Percentiles rank a stretch among this genome's conserved stretches.
phyloP scores from a whole-genome alignment of 164 flowering plant species.

The Liriodendron chinense region DNA sequence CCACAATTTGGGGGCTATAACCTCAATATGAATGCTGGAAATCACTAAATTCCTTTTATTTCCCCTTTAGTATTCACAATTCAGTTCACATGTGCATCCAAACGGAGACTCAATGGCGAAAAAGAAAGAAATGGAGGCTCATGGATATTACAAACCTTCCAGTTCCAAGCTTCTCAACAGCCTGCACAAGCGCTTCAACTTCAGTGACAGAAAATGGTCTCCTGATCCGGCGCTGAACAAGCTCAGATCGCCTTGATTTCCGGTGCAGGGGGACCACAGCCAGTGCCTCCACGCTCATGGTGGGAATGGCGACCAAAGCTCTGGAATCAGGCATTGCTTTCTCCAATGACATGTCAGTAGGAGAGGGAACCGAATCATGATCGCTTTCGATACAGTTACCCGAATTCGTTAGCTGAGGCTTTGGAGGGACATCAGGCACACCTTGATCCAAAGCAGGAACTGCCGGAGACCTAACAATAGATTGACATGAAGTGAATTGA shows the following conservation, averaged over 20 bases:
- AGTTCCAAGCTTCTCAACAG: conserved; percentile 97
- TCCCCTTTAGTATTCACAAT: background rate
- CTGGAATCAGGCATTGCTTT: conserved; percentile 48
- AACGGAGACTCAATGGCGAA: background rate
- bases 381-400: conserved; percentile 56
- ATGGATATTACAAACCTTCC: conserved; percentile 63
- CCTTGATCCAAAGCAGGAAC: conserved; percentile 25
- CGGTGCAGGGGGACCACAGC: conserved; percentile 51
- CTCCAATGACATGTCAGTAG: conserved; percentile 43
- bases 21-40: too few relatives aligned
- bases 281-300: conserved; percentile 53
- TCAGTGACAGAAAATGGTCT: conserved; percentile 96
- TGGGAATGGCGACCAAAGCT: conserved; percentile 66
- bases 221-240: conserved; percentile 85
- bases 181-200: conserved; percentile 97
- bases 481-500: background rate
- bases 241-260: conserved; percentile 66
- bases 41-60: too few relatives aligned
- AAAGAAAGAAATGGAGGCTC: background rate
- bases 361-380: conserved; percentile 64
- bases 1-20: too few relatives aligned
- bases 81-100: background rate
- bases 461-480: conserved; percentile 44
- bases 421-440: conserved; percentile 29
- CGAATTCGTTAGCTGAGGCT: conserved; percentile 30